Evolutionary conservation across 257 asterid genomes (phyloP).

Genomic region (Thymus quinquecostatus): DNA sequence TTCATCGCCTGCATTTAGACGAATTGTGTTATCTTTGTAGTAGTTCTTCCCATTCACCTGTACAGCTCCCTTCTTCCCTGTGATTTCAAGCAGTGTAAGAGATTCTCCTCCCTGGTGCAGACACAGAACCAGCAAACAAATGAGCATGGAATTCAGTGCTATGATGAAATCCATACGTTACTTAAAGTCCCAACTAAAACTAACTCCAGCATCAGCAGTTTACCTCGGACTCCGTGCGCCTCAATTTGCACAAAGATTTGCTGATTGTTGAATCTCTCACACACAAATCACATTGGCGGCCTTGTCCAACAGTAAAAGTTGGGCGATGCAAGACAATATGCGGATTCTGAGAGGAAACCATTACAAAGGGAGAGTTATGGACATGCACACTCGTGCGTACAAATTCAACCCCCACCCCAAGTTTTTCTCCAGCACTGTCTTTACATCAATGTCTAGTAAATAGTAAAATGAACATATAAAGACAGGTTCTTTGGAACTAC

Average conservation of each 20-base stretch:
- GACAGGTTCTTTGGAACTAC: neutral
- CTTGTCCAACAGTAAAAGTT: constrained; percentile 59
- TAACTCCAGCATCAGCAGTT: constrained; percentile 5
- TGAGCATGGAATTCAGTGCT: constrained; percentile 16
- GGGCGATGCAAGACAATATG: constrained; percentile 66
- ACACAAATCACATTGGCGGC: constrained; percentile 67
- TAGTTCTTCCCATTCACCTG: constrained; percentile 77
- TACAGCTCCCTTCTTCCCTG: constrained; percentile 78
- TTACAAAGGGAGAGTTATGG: constrained; percentile 15
- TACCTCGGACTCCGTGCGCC: constrained; percentile 78
- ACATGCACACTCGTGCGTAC: neutral
- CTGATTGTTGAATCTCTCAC: constrained; percentile 75
- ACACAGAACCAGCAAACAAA: constrained; percentile 31
- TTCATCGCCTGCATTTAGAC: constrained; percentile 80
- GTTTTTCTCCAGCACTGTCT: neutral
- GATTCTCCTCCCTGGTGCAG: constrained; percentile 63
- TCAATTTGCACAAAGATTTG: constrained; percentile 75
- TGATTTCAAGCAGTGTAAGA: constrained; percentile 69
- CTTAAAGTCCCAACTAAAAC: constrained; percentile 19
- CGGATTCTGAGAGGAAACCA: constrained; percentile 62
- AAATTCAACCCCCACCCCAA: no score
- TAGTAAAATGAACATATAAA: neutral
- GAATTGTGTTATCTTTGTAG: constrained; percentile 67
- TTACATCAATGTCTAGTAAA: neutral
- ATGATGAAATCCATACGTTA: neutral